phyloP scores from a whole-genome alignment of 371 early-diverging fungal species.

The Globomyces sp. region DNA sequence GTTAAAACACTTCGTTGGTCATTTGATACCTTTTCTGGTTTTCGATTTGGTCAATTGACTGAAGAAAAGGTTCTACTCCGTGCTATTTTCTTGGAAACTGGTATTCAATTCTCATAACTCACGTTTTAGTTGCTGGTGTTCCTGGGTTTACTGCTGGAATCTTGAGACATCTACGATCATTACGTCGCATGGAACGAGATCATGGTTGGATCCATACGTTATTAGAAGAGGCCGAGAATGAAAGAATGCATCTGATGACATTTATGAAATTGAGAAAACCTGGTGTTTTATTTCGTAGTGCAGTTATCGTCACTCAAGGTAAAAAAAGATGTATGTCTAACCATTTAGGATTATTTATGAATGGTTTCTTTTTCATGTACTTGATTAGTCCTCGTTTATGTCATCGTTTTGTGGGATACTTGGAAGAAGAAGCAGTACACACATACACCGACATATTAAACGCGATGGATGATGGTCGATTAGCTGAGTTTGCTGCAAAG shows the following conservation, averaged over 20 bases:
- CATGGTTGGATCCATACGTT: constrained; percentile 75
- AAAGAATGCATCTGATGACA: constrained; percentile 84
- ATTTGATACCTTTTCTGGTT: constrained; percentile 19
- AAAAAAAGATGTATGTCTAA: too few species aligned
- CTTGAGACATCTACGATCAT: constrained; percentile 78
- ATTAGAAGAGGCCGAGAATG: constrained; percentile 89
- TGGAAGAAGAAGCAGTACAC: constrained; percentile 90
- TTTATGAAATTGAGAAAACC: constrained; percentile 64
- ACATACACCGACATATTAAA: constrained; percentile 88
- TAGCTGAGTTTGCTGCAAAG: constrained; percentile 50
- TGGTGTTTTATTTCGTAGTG: constrained; percentile 57
- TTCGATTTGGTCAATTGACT: constrained; percentile 33
- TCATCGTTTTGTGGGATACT: constrained; percentile 73
- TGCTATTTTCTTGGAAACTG: constrained; percentile 57
- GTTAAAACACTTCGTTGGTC: constrained; percentile 27
- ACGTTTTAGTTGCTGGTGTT: constrained; percentile 51
- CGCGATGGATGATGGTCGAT: constrained; percentile 80
- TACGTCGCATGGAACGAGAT: constrained; percentile 81
- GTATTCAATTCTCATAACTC: constrained; percentile 48
- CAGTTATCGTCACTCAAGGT: constrained; percentile 68
- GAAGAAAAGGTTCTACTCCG: constrained; percentile 31
- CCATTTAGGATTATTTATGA: constrained; percentile 75
- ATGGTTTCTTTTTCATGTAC: constrained; percentile 83
- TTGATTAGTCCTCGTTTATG: constrained; percentile 76
- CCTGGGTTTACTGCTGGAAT: constrained; percentile 75